Evolutionary conservation across 306 rosid genomes (phyloP), one percentile per base, ranked within the genome.

Genomic region (Canavalia gladiata): DNA sequence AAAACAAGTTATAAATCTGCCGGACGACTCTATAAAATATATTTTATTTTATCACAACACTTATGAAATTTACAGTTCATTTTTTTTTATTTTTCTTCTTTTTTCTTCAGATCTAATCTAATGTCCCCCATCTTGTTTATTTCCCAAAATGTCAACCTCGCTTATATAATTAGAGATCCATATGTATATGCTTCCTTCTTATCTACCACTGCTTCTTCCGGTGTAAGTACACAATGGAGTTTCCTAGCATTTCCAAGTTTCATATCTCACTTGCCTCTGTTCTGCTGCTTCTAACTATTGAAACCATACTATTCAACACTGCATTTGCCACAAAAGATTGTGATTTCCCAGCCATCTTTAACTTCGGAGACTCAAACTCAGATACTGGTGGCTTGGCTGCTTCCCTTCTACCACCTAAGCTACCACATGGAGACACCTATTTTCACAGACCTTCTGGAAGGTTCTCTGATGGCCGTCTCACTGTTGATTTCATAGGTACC

Each of bases 321-420:
- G 67, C 34, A 7, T 34, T 29, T 57, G 84, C 78, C 63, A 6
- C 9, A 51, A 29, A 71, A 47, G 62, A 42, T 6, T 87, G 84
- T 46, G 18, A 52, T 13, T 87, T 85, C 68, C 85, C 90, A 0
- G 89, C 92, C 66, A 78, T 87, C 73, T 83, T 89, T 41, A 87
- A 87, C 81, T 85, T 89, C 0, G 89, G 89, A 1, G 90, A 73
- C 80, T 85, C 87, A 2, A 87, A 83, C 33, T 81, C 92, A 0
- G 90, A 89, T 34, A 87, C 90, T 5, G 89, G 90, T 58, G 90
- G 88, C 45, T 41, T 74, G 60, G 69, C 86, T 9, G 83, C 89
- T 30, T n/a, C 83, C 54, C 8, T 88, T 52, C 2, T 1, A 0
- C 30, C 60, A 54, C 11, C n/a, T 2, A 0, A 31, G 1, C 7